phyloP scores from a whole-genome alignment of 768 basidiomycete species.

The Hydnum rufescens region DNA sequence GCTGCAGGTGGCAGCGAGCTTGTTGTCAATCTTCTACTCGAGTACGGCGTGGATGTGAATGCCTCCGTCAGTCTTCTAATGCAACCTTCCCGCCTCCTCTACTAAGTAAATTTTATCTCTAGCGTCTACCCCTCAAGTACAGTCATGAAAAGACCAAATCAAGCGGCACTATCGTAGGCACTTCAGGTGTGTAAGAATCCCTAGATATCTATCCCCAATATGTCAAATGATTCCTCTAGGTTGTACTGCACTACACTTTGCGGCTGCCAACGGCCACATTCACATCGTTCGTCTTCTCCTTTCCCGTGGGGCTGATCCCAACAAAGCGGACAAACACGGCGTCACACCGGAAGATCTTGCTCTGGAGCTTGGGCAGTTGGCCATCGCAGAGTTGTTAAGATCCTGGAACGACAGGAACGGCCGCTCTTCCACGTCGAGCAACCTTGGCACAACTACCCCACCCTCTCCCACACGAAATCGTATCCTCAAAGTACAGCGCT shows the following conservation, averaged over 20 bases:
- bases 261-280: conserved; percentile 83
- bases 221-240: conserved; percentile 22
- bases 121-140: conserved; percentile 22
- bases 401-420: conserved; percentile 24
- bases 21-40: conserved; percentile 75
- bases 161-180: conserved; percentile 15
- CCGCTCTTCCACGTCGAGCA: neutral
- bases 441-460: neutral
- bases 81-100: neutral
- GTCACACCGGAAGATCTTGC: conserved; percentile 75
- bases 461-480: conserved; percentile 7
- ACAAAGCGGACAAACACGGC: conserved; percentile 78
- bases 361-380: conserved; percentile 55
- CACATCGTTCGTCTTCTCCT: conserved; percentile 61
- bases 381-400: conserved; percentile 54
- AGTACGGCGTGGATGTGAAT: conserved; percentile 94
- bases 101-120: neutral
- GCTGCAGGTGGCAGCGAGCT: conserved; percentile 76
- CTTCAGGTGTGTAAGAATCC: conserved; percentile 15
- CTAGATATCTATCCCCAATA: neutral
- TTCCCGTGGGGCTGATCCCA: conserved; percentile 61
- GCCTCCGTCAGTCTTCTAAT: conserved; percentile 40
- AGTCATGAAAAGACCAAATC: conserved; percentile 18
- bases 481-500: conserved; percentile 53
- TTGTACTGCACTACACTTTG: conserved; percentile 90